These are phyloP conservation scores for Zymoseptoria tritici DNA, from an alignment of 2,329 filamentous ascomycete genomes.

Conservation along the genomic window DNA sequence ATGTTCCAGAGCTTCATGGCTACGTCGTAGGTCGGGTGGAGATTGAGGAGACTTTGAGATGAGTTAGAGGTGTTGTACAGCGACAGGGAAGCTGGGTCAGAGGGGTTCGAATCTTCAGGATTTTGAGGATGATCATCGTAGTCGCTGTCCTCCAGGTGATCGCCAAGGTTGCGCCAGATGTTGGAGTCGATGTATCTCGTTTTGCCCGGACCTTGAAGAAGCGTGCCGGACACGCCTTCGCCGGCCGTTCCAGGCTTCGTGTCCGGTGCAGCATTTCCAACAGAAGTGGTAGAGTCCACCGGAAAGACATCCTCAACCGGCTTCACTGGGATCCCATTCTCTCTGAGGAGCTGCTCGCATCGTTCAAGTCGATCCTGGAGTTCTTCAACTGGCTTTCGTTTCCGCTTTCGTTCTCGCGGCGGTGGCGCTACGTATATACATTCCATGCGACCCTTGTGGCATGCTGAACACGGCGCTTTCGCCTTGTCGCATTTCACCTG, in stretches of 20 bases:
- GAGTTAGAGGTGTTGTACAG: slow-evolving; percentile 11
- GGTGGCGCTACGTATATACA: slow-evolving; percentile 37
- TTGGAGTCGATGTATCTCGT: slow-evolving; percentile 38
- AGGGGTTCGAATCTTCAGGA: slow-evolving; percentile 9
- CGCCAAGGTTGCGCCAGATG: slow-evolving; percentile 25
- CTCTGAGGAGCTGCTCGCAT: slow-evolving; percentile 35
- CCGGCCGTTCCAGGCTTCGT: neutral
- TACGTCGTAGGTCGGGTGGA: slow-evolving; percentile 49
- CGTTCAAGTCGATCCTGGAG: slow-evolving; percentile 32
- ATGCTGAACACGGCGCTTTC: slow-evolving; percentile 28
- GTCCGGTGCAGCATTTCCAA: neutral
- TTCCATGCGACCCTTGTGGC: slow-evolving; percentile 28
- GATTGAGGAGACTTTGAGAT: slow-evolving; percentile 22
- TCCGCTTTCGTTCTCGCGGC: slow-evolving; percentile 30
- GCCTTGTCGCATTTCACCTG: slow-evolving; percentile 20
- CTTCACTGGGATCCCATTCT: slow-evolving; percentile 27
- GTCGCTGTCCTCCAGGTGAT: slow-evolving; percentile 24
- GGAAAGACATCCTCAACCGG: neutral
- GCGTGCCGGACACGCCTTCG: slow-evolving; percentile 14
- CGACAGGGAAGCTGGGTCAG: slow-evolving; percentile 25
- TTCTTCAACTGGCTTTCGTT: slow-evolving; percentile 30
- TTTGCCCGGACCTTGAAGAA: slow-evolving; percentile 28
- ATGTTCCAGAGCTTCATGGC: slow-evolving; percentile 50
- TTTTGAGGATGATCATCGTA: slow-evolving; percentile 4
- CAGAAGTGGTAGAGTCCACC: neutral